Evolutionary conservation across 805 yeast genomes (phyloP).

Genomic region (Osmozyma mogii): DNA sequence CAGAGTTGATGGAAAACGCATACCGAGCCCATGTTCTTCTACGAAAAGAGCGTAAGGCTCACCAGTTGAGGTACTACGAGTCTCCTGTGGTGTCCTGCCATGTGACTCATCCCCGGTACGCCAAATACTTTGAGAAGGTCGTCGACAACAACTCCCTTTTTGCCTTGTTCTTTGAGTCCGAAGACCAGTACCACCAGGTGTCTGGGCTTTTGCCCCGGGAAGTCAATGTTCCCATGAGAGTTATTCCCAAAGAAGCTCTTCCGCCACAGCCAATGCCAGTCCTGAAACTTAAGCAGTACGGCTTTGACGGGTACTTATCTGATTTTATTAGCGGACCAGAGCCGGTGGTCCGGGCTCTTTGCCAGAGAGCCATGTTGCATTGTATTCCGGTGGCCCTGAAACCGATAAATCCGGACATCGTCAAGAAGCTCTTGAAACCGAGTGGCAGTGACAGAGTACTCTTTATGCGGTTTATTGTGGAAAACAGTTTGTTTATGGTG

Average conservation of each 20-base stretch:
- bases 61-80: conserved; percentile 46
- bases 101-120: conserved; percentile 41
- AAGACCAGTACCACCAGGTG: conserved; percentile 39
- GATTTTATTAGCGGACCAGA: conserved; percentile 71
- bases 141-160: conserved; percentile 46
- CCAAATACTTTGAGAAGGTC: conserved; percentile 49
- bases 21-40: conserved; percentile 30
- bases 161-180: conserved; percentile 56
- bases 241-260: conserved; percentile 16
- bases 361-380: conserved; percentile 39
- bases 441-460: conserved; percentile 30
- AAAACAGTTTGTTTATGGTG: conserved; percentile 43
- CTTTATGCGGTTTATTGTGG: conserved; percentile 55
- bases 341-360: conserved; percentile 64
- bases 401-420: conserved; percentile 34
- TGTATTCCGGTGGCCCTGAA: conserved; percentile 56
- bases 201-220: conserved; percentile 29
- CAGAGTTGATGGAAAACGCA: conserved; percentile 34
- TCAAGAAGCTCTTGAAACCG: conserved; percentile 29
- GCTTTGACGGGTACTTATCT: conserved; percentile 73
- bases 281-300: conserved; percentile 36
- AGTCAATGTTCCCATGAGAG: conserved; percentile 52
- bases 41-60: conserved; percentile 23
- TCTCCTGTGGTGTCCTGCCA: conserved; percentile 68
- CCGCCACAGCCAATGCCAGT: conserved; percentile 12